These are phyloP conservation scores for Fusarium sp. DNA, from an alignment of 2,329 filamentous ascomycete species.

Conservation along the genomic window DNA sequence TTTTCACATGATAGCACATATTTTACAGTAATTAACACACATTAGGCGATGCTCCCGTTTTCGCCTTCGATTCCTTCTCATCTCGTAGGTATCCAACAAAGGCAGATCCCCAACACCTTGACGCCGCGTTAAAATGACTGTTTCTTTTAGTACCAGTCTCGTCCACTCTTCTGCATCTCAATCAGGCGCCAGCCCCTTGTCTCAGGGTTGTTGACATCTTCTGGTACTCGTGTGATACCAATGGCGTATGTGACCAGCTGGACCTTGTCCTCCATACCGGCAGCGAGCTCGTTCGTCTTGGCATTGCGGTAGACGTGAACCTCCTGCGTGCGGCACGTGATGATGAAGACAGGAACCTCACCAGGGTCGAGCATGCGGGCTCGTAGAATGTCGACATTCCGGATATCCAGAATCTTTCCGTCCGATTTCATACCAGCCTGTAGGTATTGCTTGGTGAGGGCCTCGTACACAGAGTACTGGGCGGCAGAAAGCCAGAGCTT, in stretches of 20 bases:
- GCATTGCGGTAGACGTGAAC: constrained; percentile 96
- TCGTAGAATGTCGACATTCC: constrained; percentile 87
- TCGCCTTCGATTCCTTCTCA: constrained; percentile 16
- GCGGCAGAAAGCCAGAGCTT: constrained; percentile 97
- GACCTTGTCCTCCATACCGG: constrained; percentile 98
- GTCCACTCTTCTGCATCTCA: constrained; percentile 97
- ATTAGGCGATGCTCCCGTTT: constrained; percentile 26
- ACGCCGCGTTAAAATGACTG: constrained; percentile 35
- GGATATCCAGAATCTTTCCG: constrained; percentile 93
- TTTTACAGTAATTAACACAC: constrained; percentile 49
- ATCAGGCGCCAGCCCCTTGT: constrained; percentile 97
- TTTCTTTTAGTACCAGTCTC: constrained; percentile 74
- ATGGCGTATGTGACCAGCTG: constrained; percentile 99
- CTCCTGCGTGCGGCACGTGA: constrained; percentile 96
- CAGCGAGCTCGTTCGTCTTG: constrained; percentile 88
- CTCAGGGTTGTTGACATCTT: constrained; percentile 97
- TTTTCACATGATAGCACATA: constrained; percentile 45
- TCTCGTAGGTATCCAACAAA: constrained; percentile 38
- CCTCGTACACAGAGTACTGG: constrained; percentile 95
- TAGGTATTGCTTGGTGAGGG: constrained; percentile 96
- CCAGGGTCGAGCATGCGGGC: constrained; percentile 85
- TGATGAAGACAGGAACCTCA: constrained; percentile 94
- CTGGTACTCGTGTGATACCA: constrained; percentile 89
- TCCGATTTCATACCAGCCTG: constrained; percentile 93
- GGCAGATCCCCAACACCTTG: constrained; percentile 33